Evolutionary conservation across 2,329 filamentous ascomycete genomes (phyloP), one percentile per base, ranked within the genome.

Genomic region (Xylariaceae sp.): DNA sequence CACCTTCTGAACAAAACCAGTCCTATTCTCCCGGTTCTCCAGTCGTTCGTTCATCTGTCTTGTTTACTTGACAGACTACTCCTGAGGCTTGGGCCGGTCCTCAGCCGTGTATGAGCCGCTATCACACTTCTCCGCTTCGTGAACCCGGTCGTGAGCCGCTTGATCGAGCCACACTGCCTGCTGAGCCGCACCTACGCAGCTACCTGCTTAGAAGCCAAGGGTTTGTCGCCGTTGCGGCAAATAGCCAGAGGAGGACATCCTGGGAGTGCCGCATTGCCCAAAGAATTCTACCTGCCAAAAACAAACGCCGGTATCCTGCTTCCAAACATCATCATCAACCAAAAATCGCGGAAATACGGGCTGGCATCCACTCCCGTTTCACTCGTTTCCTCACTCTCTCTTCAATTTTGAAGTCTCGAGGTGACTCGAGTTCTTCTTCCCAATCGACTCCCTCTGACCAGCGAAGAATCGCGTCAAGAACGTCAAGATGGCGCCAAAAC

Each of bases 401-500:
- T 49, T 55, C 18, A 17, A 10, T 45, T 47, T 23, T 42, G 48
- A 39, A 53, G 35, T 45, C 34, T 50, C 53, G 45, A 56, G 39
- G 53, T 49, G 17, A 52, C 45, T 51, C 49, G 34, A n/a, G 37
- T n/a, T 47, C 9, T 23, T 39, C 17, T 52, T 42, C 15, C 13
- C 11, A 30, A n/a, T 15, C n/a, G 4, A 45, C n/a, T 45, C 42
- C 34, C 35, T 23, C 34, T 51, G 15, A 23, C 30, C 13, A 50
- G 45, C 55, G 23, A 60, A 39, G 37, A 42, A 6, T 50, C 15
- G 42, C 57, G 23, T 2, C 35, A 49, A 37, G n/a, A 9, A 15
- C 37, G 23, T 42, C 55, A 53, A 13, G 30, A 66, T 63, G 60
- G 30, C 58, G 47, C 59, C 57, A 44, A 65, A 51, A 55, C 56